A percentile compares a stretch with the other conserved stretches of the same genome.
Evolutionary conservation across 2,329 filamentous ascomycete genomes (phyloP).

Genomic region (Colletotrichum sp.): DNA sequence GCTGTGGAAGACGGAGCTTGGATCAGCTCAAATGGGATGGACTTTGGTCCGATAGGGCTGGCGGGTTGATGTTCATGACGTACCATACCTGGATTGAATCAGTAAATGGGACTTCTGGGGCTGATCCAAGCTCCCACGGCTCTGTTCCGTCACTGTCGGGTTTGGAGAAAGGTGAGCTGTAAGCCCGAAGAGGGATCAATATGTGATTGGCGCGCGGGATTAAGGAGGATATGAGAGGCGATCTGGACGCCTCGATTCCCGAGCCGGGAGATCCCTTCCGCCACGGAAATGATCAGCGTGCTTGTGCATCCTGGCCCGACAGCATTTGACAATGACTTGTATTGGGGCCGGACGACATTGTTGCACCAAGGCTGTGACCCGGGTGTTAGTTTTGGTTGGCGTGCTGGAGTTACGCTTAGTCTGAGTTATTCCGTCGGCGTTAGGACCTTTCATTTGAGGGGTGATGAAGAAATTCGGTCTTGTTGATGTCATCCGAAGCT

Average conservation of each 20-base stretch:
- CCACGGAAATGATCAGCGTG: neutral
- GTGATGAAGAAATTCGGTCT: neutral
- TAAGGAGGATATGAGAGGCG: neutral
- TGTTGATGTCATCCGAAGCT: slow-evolving; percentile 1
- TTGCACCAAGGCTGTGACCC: neutral
- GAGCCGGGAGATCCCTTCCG: neutral
- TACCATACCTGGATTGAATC: neutral
- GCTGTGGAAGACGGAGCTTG: neutral
- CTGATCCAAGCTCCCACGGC: neutral
- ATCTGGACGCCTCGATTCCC: neutral
- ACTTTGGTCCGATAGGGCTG: neutral
- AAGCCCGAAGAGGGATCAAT: neutral
- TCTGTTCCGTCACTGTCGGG: neutral
- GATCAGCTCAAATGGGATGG: neutral
- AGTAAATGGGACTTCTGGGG: neutral
- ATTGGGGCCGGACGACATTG: neutral
- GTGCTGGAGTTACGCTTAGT: neutral
- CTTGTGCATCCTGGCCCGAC: neutral
- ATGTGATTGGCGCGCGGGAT: neutral
- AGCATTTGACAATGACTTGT: neutral
- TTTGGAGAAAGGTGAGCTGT: neutral
- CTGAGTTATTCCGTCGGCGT: neutral
- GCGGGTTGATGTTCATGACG: neutral
- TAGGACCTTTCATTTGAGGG: neutral
- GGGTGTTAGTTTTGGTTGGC: fast-evolving